Conservation (phyloP, 495 filamentous ascomycete genomes). For the Penicillium silybi region DNA sequence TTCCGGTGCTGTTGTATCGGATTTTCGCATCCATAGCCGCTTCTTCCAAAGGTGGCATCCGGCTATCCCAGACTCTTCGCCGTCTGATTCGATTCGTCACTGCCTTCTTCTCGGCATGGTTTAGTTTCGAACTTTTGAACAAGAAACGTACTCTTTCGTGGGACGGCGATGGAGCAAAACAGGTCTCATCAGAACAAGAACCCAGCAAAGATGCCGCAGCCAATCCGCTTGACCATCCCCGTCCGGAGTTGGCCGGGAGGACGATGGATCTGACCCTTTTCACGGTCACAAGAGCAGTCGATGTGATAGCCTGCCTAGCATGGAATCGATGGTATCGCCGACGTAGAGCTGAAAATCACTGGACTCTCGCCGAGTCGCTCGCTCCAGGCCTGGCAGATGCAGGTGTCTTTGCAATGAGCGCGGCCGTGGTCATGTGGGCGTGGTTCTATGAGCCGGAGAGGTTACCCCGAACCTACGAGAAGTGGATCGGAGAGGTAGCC, state of each 20-base stretch:
- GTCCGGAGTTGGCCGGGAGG: conserved; percentile 56
- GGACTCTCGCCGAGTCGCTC: conserved; percentile 49
- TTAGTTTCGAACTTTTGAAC: conserved; percentile 46
- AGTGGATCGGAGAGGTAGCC: conserved; percentile 80
- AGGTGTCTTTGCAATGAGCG: conserved; percentile 69
- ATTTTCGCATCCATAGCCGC: conserved; percentile 24
- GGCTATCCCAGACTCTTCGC: conserved; percentile 11
- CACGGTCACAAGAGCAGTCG: conserved; percentile 68
- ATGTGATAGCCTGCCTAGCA: conserved; percentile 62
- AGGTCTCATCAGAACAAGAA: conserved; percentile 2
- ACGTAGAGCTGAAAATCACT: conserved; percentile 34
- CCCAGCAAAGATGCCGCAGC: conserved; percentile 37
- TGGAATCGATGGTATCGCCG: conserved; percentile 51
- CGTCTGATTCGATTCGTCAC: conserved; percentile 37
- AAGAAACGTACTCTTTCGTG: conserved; percentile 25
- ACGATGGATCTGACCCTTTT: conserved; percentile 88
- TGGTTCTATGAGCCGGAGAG: conserved; percentile 75
- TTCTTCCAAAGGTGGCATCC: conserved; percentile 13
- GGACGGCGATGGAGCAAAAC: conserved; percentile 1
- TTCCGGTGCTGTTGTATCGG: conserved; percentile 45
- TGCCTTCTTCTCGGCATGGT: conserved; percentile 46
- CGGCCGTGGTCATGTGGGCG: conserved; percentile 84
- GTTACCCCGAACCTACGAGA: conserved; percentile 72
- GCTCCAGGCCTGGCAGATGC: conserved; percentile 59
- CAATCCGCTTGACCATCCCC: conserved; percentile 13